Evolutionary conservation across 441 rosid genomes (phyloP).

Genomic region (Populus trichocarpa): DNA sequence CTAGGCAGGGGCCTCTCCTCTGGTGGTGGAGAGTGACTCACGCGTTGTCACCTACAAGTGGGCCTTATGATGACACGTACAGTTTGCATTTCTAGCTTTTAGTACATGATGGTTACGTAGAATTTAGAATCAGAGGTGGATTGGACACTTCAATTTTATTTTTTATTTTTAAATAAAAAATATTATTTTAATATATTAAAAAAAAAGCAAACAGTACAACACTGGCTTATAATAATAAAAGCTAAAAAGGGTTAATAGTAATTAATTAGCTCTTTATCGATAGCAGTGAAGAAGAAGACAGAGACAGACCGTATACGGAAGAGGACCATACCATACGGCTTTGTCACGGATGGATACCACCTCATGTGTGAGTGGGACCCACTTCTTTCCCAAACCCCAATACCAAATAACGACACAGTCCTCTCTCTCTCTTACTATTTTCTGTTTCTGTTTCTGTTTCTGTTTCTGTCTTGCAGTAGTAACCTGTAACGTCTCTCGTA

Average conservation of each 20-base stretch:
- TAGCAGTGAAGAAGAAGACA: neutral
- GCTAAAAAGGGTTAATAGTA: too few relatives aligned
- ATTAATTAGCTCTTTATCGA: neutral
- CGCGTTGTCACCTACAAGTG: conserved; percentile 7
- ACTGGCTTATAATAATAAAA: neutral
- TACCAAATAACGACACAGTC: neutral
- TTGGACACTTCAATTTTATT: too few relatives aligned
- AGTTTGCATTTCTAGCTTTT: neutral
- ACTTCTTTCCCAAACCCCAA: neutral
- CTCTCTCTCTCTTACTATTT: neutral
- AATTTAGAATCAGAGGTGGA: too few relatives aligned
- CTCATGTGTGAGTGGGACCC: conserved; percentile 26
- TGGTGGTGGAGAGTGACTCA: conserved; percentile 7
- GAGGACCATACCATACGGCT: conserved; percentile 74
- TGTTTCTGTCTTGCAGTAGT: neutral
- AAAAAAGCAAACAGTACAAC: neutral
- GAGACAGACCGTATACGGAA: conserved; percentile 66
- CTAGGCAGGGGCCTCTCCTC: neutral
- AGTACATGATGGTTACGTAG: neutral
- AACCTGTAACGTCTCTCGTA: neutral
- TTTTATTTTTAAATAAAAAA: neutral
- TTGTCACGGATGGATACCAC: conserved; percentile 43
- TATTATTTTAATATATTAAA: neutral
- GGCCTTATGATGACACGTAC: neutral
- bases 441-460: neutral